Base-by-base conservation (phyloP, 2,329 filamentous ascomycete species). In the Ascochyta koolunga region DNA sequence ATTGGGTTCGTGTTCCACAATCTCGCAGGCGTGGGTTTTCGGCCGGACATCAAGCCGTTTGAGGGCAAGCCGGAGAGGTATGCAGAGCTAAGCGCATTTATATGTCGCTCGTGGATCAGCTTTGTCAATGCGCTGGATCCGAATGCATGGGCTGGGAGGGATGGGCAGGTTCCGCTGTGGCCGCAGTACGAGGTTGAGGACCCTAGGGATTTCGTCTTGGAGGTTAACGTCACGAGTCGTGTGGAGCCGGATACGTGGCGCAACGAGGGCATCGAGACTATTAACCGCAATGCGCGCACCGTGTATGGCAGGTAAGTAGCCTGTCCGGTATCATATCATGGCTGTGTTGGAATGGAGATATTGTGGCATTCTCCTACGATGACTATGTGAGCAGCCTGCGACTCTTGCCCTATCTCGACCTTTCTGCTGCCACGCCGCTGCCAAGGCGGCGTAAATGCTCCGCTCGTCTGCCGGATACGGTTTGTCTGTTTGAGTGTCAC, bases 1-100 rank as follows among this genome's bases (percentile, higher is more conserved):
- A 70, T 78, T 0, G 69, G 69, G 0, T 78, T 74, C 50, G 75
- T 77, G 7, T 77, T 79, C 57, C 61, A 74, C 61, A 78, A 79
- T 59, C 61, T 71, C 6, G 37, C 68, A 5, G 76, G 77, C 18
- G 61, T 74, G 1, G 77, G 77, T 0, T 78, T 77, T 51, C 66
- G 59, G 25, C 65, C 67, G n/a, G 58, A 49, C 58, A 65, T 24
- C 62, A 47, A 47, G 56, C 68, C 64, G 5, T 68, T 68, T 31
- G 40, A 56, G 13, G 60, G 57, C 54, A 72, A 70, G 54, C 58
- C 66, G 4, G 33, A 70, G 43, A 54, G 51, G 5, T 77, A 75
- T 47, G 53, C 54, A 22, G 61, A 75, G 6, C 63, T 79, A 5
- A 71, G 73, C 0, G 65, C 67, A 18, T 62, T 77, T 21, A 78